These are phyloP conservation scores for Apiospora rasikravindrae DNA, from an alignment of 2,329 filamentous ascomycete species.

Conservation along the genomic window DNA sequence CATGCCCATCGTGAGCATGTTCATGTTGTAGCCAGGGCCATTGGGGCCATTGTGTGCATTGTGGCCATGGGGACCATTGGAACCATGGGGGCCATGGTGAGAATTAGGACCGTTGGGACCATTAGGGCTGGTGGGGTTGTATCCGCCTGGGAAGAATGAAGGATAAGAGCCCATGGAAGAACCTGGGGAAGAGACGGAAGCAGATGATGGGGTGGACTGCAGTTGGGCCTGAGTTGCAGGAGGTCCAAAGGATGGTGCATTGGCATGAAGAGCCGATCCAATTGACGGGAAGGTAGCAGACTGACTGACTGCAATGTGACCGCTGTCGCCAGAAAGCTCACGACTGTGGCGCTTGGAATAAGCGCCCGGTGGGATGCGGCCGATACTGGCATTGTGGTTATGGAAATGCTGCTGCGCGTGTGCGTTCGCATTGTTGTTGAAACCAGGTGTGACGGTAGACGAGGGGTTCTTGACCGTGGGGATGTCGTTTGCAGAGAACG, in stretches of 20 bases:
- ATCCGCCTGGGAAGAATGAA: slow-evolving; percentile 40
- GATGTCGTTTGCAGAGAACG: slow-evolving; percentile 89
- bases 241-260: slow-evolving; percentile 79
- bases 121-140: slow-evolving; percentile 34
- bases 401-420: slow-evolving; percentile 70
- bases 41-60: slow-evolving; percentile 23
- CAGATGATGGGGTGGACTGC: slow-evolving; percentile 32
- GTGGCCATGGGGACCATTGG: slow-evolving; percentile 24
- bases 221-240: slow-evolving; percentile 47
- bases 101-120: slow-evolving; percentile 30
- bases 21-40: slow-evolving; percentile 49
- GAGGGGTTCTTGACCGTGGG: slow-evolving; percentile 77
- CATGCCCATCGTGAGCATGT: slow-evolving; percentile 72
- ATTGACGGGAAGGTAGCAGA: slow-evolving; percentile 61
- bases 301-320: slow-evolving; percentile 44
- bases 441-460: slow-evolving; percentile 41
- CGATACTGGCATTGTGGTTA: slow-evolving; percentile 82
- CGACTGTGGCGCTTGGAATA: slow-evolving; percentile 73
- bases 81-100: slow-evolving; percentile 19
- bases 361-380: slow-evolving; percentile 74
- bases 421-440: slow-evolving; percentile 54
- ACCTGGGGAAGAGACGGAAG: slow-evolving; percentile 25
- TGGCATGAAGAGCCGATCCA: slow-evolving; percentile 78
- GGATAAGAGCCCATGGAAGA: slow-evolving; percentile 26
- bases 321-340: slow-evolving; percentile 64